Percentiles rank a stretch among this genome's conserved stretches.
Evolutionary conservation across 2,329 filamentous ascomycete species (phyloP).

Genomic region (Xylaria hypoxylon): DNA sequence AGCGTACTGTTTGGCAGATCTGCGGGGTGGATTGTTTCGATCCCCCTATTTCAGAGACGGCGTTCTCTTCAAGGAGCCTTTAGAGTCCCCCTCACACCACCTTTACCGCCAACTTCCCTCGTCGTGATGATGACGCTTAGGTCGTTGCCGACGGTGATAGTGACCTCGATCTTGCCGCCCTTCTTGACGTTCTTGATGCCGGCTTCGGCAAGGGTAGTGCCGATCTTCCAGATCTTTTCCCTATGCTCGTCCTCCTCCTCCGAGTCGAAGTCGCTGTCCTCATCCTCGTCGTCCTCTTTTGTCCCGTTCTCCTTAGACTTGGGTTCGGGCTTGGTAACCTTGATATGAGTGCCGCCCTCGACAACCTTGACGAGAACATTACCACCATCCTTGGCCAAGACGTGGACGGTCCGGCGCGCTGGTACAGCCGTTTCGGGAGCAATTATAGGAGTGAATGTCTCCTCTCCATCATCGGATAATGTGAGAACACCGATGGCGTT

Average conservation of each 20-base stretch:
- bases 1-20: not conserved
- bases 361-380: constrained; percentile 89
- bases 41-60: not conserved
- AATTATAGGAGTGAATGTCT: constrained; percentile 84
- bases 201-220: constrained; percentile 84
- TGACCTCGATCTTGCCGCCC: constrained; percentile 91
- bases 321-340: constrained; percentile 87
- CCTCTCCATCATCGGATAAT: constrained; percentile 66
- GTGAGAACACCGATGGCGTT: constrained; percentile 88
- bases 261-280: constrained; percentile 68
- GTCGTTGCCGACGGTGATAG: constrained; percentile 86
- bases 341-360: constrained; percentile 91
- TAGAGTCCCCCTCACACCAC: constrained; percentile 77
- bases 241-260: constrained; percentile 88
- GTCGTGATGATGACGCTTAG: constrained; percentile 82
- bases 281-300: constrained; percentile 65
- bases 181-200: constrained; percentile 87
- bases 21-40: not conserved
- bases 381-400: constrained; percentile 81
- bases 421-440: constrained; percentile 89
- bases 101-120: constrained; percentile 88
- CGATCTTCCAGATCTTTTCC: constrained; percentile 93
- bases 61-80: constrained; percentile 46
- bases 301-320: constrained; percentile 75
- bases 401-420: constrained; percentile 84